Percentiles rank a stretch among this genome's conserved stretches.
These are phyloP conservation scores for Populus euphratica DNA, from an alignment of 345 rosid genomes.

Conservation along the genomic window DNA sequence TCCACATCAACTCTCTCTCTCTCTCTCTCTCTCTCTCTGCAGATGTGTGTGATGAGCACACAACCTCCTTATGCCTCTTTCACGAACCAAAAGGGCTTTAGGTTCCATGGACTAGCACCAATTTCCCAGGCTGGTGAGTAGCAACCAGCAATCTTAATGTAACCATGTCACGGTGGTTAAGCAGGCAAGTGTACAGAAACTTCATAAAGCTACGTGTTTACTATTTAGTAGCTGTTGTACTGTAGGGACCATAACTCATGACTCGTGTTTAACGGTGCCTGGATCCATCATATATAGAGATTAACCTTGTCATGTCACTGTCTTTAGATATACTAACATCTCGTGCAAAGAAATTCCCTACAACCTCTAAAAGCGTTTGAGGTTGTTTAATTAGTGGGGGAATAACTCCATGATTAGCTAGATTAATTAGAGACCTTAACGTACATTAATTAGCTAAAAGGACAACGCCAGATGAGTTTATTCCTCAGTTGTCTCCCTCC, in stretches of 20 bases:
- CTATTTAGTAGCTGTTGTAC: not conserved
- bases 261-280: constrained; percentile 35
- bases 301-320: constrained; percentile 39
- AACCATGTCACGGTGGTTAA: constrained; percentile 13
- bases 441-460: not conserved
- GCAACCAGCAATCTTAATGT: not conserved
- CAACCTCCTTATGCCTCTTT: not conserved
- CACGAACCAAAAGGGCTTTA: not conserved
- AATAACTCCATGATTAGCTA: constrained; percentile 43
- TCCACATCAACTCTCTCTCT: constrained; percentile 24
- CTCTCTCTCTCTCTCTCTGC: not conserved
- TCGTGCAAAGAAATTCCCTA: constrained; percentile 19
- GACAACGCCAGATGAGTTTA: constrained; percentile 18
- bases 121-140: constrained; percentile 6
- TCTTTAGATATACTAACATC: constrained; percentile 35
- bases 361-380: not conserved
- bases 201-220: constrained; percentile 12
- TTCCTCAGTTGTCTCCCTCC: constrained; percentile 19
- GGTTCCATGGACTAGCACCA: constrained; percentile 8
- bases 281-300: constrained; percentile 22
- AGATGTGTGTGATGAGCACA: not conserved
- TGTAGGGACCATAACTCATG: constrained; percentile 25
- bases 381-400: constrained; percentile 23
- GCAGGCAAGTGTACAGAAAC: constrained; percentile 10
- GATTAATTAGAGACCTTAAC: not conserved